These are phyloP conservation scores for Aspergillus jensenii DNA, from an alignment of 2,329 filamentous ascomycete species.

Conservation along the genomic window DNA sequence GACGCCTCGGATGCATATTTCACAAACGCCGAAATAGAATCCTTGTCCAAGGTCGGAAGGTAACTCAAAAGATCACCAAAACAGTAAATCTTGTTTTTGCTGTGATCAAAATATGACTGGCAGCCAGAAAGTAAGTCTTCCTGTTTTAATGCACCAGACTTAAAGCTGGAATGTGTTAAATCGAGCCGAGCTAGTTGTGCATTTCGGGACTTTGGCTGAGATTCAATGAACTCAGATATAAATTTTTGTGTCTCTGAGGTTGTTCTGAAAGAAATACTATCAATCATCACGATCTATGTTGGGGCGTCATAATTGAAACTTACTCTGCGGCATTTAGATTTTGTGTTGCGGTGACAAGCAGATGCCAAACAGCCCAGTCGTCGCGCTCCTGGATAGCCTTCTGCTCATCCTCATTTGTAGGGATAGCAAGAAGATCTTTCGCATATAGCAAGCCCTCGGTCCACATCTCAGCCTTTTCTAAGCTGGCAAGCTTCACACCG, in stretches of 20 bases:
- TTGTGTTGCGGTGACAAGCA: conserved; percentile 37
- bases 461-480: conserved; percentile 42
- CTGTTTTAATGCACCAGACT: conserved; percentile 25
- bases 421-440: conserved; percentile 35
- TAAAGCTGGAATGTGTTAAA: conserved; percentile 25
- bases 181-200: conserved; percentile 40
- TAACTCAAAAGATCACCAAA: conserved; percentile 45
- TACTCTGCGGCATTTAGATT: conserved; percentile 35
- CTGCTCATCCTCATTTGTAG: conserved; percentile 29
- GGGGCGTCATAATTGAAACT: conserved; percentile 13
- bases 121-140: conserved; percentile 39
- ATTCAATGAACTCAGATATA: conserved; percentile 34
- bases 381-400: conserved; percentile 38
- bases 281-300: conserved; percentile 2
- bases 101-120: conserved; percentile 41
- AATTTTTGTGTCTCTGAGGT: conserved; percentile 31
- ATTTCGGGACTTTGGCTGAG: conserved; percentile 43
- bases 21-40: conserved; percentile 26
- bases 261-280: conserved; percentile 23
- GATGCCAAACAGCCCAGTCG: conserved; percentile 49
- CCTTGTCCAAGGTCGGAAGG: conserved; percentile 29
- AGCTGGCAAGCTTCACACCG: conserved; percentile 35
- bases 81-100: conserved; percentile 45
- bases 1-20: conserved; percentile 24
- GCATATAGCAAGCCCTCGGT: conserved; percentile 38